A percentile compares a stretch with the other conserved stretches of the same genome.
Evolutionary conservation across 2,329 filamentous ascomycete species (phyloP).

Genomic region (Cladosporium sp.): DNA sequence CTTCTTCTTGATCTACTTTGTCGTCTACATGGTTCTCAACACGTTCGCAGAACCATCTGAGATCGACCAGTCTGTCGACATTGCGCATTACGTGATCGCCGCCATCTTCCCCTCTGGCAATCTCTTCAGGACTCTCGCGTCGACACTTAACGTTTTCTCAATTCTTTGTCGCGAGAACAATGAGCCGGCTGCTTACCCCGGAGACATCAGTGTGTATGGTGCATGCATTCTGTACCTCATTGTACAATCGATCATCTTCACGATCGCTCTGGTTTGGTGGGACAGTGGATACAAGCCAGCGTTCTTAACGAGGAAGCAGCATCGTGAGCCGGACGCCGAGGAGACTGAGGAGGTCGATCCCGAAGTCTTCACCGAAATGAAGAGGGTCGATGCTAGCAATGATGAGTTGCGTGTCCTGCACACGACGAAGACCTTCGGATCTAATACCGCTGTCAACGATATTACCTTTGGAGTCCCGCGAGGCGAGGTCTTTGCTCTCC

Average conservation of each 20-base stretch:
- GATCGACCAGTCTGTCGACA: constrained; percentile 62
- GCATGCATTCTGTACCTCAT: constrained; percentile 81
- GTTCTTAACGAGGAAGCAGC: constrained; percentile 49
- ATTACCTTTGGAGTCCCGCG: constrained; percentile 76
- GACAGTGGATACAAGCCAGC: constrained; percentile 66
- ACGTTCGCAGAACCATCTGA: constrained; percentile 68
- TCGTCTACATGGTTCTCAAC: constrained; percentile 44
- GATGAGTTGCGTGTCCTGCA: constrained; percentile 77
- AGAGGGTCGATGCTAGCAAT: constrained; percentile 55
- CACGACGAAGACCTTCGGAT: constrained; percentile 74
- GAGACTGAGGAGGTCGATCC: constrained; percentile 41
- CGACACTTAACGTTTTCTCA: constrained; percentile 80
- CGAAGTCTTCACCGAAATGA: constrained; percentile 63
- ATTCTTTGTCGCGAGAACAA: constrained; percentile 65
- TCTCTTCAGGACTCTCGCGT: constrained; percentile 67
- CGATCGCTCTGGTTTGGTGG: constrained; percentile 70
- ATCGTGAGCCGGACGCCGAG: constrained; percentile 40
- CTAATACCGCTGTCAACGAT: constrained; percentile 78
- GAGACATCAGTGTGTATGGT: constrained; percentile 69
- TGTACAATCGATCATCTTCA: constrained; percentile 67
- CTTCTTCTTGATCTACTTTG: constrained; percentile 47
- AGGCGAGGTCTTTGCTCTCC: constrained; percentile 80
- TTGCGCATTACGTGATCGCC: constrained; percentile 72
- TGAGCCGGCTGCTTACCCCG: constrained; percentile 63
- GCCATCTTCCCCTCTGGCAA: constrained; percentile 73